phyloP scores from a whole-genome alignment of 148 eudicot species.

The Rhododendron griersonianum region DNA sequence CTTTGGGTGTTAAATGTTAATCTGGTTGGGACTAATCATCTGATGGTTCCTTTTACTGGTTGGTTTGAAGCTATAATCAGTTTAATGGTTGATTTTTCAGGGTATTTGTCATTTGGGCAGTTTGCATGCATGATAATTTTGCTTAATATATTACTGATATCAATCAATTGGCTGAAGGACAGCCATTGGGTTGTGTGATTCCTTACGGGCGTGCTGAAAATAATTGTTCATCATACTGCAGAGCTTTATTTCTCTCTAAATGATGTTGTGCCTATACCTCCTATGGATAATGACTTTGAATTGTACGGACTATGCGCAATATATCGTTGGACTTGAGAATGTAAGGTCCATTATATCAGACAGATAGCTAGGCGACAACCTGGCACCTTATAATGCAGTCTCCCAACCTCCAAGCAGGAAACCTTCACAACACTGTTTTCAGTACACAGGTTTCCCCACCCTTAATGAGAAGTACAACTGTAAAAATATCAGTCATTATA shows the following conservation, averaged over 20 bases:
- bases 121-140: background rate
- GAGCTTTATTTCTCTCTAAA: background rate
- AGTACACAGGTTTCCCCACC: background rate
- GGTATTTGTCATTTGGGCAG: background rate
- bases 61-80: too few species aligned
- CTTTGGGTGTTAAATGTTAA: background rate
- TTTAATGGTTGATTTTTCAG: background rate
- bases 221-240: background rate
- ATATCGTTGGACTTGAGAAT: background rate
- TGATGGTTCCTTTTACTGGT: background rate
- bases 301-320: background rate
- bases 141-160: background rate
- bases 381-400: background rate
- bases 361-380: background rate
- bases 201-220: background rate
- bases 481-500: background rate
- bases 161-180: background rate
- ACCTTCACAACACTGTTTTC: background rate
- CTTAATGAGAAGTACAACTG: background rate
- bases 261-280: background rate
- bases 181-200: background rate
- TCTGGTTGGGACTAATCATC: background rate
- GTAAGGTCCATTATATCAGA: background rate
- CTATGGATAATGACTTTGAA: background rate
- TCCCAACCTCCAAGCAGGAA: background rate